phyloP scores from a whole-genome alignment of 2,329 filamentous ascomycete genomes.

The Sclerotinia nivalis region DNA sequence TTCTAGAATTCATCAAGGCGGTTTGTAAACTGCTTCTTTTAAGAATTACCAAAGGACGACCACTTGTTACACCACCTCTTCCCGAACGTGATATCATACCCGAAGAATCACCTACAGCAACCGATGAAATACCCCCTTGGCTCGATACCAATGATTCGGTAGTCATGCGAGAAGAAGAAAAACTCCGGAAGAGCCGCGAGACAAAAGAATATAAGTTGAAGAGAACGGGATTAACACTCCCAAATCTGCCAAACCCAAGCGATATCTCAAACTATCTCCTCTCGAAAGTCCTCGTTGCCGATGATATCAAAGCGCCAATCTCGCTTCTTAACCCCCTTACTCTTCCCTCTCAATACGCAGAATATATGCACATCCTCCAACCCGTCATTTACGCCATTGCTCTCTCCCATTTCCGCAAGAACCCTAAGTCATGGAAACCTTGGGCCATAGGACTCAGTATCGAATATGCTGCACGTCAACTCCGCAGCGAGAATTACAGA shows the following conservation, averaged over 20 bases:
- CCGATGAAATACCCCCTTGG: slow-evolving; percentile 46
- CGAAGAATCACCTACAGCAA: slow-evolving; percentile 49
- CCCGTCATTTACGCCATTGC: slow-evolving; percentile 85
- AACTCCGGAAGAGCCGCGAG: slow-evolving; percentile 8
- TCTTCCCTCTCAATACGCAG: slow-evolving; percentile 72
- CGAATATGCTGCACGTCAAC: slow-evolving; percentile 85
- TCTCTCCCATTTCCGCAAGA: slow-evolving; percentile 68
- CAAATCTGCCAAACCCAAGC: slow-evolving; percentile 74
- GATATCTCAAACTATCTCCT: slow-evolving; percentile 88
- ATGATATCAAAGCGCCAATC: slow-evolving; percentile 92
- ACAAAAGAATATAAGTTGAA: slow-evolving; percentile 82
- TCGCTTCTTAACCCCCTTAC: slow-evolving; percentile 81
- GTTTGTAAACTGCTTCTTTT: slow-evolving; percentile 78
- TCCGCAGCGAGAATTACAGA: slow-evolving; percentile 61
- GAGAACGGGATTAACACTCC: slow-evolving; percentile 83
- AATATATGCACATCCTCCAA: slow-evolving; percentile 87
- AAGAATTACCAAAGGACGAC: slow-evolving; percentile 78
- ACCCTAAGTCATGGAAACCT: slow-evolving; percentile 77
- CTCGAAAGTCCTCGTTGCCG: slow-evolving; percentile 86
- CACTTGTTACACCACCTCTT: slow-evolving; percentile 78
- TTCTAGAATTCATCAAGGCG: slow-evolving; percentile 85
- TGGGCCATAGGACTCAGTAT: slow-evolving; percentile 85
- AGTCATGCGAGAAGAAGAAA: slow-evolving; percentile 26
- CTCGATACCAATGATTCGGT: slow-evolving; percentile 40
- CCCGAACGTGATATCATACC: slow-evolving; percentile 83